Evolutionary conservation across 148 eudicot species (phyloP), one percentile per base, ranked within the genome.

Genomic region (Cornus kousa): DNA sequence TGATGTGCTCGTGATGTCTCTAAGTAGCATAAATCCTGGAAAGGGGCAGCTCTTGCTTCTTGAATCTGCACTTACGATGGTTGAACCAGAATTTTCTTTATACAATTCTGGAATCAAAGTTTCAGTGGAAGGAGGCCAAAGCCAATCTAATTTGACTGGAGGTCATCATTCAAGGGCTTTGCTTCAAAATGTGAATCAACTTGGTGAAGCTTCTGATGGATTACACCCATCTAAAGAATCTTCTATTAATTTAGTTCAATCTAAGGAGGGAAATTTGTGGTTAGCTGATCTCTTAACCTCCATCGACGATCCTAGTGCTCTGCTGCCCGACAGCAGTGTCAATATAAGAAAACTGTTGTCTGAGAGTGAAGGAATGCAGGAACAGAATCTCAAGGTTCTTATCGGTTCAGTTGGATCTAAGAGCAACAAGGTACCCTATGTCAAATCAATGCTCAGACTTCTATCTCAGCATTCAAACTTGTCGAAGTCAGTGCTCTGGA

Each of bases 351-450:
- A 83, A 66, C 55, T 75, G 60, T 80, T 77, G 22, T 68, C 87
- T 3, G 73, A 70, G 74, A 84, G 60, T 69, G 80, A 67, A 80
- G 91, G 82, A 80, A 67, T 67, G 74, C 78, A 70, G 77, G 82
- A 70, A 57, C 79, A 87, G 77, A 86, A 73, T 74, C 87, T 94
- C 20, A 97, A 92, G 73, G 69, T 97, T 85, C 94, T 97, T 24
- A 92, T 94, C 77, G 99, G 99, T 79, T 97, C 99, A 40, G 97
- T 92, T 71, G 99, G 98, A 74, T 97, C 99, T 19, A 97, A 97
- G 81, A 94, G 99, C 84, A 97, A 94, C 80, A 97, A 97, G 88
- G 91, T 87, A 78, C 72, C 76, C 60, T 97, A 94, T 87, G 98
- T 97, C 68, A 92, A 88, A 84, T 87, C 86, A 79, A 84, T 97